Evolutionary conservation across 495 filamentous ascomycete genomes (phyloP).

Genomic region (Amphirosellinia nigrospora): DNA sequence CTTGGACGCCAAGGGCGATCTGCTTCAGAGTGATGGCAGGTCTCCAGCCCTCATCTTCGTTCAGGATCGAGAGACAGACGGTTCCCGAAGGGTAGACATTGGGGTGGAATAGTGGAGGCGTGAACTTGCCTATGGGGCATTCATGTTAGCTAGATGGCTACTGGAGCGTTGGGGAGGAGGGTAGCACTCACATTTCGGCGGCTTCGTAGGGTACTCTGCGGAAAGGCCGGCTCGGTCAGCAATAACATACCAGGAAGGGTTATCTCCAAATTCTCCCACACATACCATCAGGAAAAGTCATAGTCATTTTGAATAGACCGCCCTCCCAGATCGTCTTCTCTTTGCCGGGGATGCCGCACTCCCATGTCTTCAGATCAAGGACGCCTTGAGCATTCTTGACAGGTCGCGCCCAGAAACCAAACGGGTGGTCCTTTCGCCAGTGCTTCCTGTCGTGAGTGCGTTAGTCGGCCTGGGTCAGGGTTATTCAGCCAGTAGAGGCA

Average conservation of each 20-base stretch:
- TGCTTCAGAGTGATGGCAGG: constrained; percentile 98
- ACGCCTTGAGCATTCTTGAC: constrained; percentile 77
- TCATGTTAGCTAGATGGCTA: constrained; percentile 34
- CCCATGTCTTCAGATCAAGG: constrained; percentile 93
- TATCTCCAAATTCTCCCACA: constrained; percentile 22
- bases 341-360: constrained; percentile 94
- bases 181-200: constrained; percentile 83
- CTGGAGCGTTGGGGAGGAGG: neutral
- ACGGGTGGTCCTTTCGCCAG: constrained; percentile 96
- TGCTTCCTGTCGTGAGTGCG: constrained; percentile 71
- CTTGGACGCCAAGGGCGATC: constrained; percentile 94
- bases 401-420: constrained; percentile 95
- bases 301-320: constrained; percentile 89
- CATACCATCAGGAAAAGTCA: constrained; percentile 94
- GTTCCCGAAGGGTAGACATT: constrained; percentile 99
- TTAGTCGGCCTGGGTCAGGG: constrained; percentile 15
- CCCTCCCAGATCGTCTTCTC: constrained; percentile 97
- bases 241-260: constrained; percentile 30
- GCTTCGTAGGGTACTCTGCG: constrained; percentile 97
- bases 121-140: constrained; percentile 81
- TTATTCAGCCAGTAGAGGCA: neutral
- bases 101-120: constrained; percentile 94
- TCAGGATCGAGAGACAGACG: constrained; percentile 95
- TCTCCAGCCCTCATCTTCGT: constrained; percentile 98
- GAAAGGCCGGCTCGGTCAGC: constrained; percentile 27